Conservation (phyloP, 2,329 filamentous ascomycete genomes). For the Drechslerella coelobrocha region DNA sequence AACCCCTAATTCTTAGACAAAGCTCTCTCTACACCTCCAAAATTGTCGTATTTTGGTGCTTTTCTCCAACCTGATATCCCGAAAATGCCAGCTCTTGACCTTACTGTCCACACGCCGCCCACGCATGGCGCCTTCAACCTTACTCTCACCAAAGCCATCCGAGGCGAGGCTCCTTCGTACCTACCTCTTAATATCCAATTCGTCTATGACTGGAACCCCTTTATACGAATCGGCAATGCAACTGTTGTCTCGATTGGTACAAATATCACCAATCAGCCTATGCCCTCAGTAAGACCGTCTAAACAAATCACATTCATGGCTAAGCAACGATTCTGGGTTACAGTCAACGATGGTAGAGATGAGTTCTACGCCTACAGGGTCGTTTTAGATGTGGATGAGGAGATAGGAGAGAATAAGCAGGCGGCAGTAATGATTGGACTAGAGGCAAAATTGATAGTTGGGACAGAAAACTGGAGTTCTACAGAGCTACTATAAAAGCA, state of each 20-base stretch:
- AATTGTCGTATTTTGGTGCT: too few species aligned
- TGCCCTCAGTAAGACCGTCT: neutral
- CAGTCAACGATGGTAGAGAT: conserved; percentile 11
- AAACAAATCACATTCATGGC: conserved; percentile 17
- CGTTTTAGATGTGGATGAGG: conserved; percentile 20
- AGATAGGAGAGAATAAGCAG: conserved; percentile 9
- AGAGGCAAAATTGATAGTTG: conserved; percentile 15
- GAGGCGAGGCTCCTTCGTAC: conserved; percentile 17
- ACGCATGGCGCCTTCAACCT: conserved; percentile 10
- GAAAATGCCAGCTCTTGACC: conserved; percentile 18
- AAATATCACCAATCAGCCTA: conserved; percentile 12
- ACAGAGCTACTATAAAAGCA: too few species aligned
- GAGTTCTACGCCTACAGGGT: conserved; percentile 25
- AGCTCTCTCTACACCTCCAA: too few species aligned
- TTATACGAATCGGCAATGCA: conserved; percentile 4
- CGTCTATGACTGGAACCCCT: conserved; percentile 17
- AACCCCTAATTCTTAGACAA: too few species aligned
- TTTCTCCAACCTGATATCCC: too few species aligned
- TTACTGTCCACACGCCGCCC: conserved; percentile 1
- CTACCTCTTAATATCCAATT: conserved; percentile 24
- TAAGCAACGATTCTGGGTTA: conserved; percentile 10
- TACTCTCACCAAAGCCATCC: conserved; percentile 18
- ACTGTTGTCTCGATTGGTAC: conserved; percentile 19
- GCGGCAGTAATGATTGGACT: conserved; percentile 22
- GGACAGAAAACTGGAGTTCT: conserved; percentile 20